Percentiles rank a stretch among this genome's conserved stretches.
These are phyloP conservation scores for Alternaria novae-zelandiae DNA, from an alignment of 2,329 filamentous ascomycete genomes.

Conservation along the genomic window DNA sequence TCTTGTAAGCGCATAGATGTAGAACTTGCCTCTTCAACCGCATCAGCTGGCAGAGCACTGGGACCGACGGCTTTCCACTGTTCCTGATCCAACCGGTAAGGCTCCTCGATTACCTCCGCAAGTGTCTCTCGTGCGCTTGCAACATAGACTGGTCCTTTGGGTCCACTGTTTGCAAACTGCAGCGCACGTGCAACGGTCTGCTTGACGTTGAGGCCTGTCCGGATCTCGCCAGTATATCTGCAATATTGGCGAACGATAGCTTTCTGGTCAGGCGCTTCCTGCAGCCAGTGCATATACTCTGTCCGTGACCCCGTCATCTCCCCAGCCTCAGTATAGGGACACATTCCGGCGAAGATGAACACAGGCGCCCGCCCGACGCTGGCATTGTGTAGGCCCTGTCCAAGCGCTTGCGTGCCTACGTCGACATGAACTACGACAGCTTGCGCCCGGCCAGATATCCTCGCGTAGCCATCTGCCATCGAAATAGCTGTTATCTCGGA, in stretches of 20 bases:
- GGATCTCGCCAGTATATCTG: conserved; percentile 37
- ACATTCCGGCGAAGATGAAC: conserved; percentile 54
- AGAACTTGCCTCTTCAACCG: background rate
- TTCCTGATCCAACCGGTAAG: background rate
- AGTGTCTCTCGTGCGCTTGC: background rate
- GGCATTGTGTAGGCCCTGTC: background rate
- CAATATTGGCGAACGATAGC: conserved; percentile 40
- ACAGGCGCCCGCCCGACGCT: conserved; percentile 28
- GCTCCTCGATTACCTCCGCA: background rate
- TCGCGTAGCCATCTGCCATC: background rate
- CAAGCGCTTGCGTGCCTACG: background rate
- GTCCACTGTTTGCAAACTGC: conserved; percentile 33
- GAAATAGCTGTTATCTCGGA: background rate
- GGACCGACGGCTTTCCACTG: background rate
- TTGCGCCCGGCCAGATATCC: background rate
- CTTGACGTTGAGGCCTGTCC: conserved; percentile 34
- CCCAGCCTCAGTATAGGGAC: conserved; percentile 53
- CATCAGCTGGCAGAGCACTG: background rate
- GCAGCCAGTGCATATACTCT: background rate
- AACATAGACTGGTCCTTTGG: conserved; percentile 31
- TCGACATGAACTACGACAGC: background rate
- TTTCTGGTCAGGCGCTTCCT: conserved; percentile 42
- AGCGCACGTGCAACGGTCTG: conserved; percentile 34
- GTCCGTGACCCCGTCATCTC: conserved; percentile 48
- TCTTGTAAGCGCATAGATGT: background rate